Evolutionary conservation across 2,329 filamentous ascomycete genomes (phyloP), one percentile per base, ranked within the genome.

Genomic region (Gremmenia infestans): DNA sequence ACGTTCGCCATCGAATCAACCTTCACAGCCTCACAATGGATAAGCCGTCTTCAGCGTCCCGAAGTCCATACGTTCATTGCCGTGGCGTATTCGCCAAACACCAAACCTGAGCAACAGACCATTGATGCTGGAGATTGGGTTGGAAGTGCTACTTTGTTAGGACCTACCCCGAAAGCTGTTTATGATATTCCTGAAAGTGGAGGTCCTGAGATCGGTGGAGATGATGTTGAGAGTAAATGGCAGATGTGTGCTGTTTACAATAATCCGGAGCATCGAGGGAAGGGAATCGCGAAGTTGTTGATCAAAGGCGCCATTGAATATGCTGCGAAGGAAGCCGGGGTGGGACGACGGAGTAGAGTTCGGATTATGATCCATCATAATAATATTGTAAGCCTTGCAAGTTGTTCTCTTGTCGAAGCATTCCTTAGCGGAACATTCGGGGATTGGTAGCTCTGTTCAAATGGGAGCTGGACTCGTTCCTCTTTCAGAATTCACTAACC

Each of bases 1-100:
- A 71, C 68, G 3, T 70, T 70, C 46, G 68, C 62, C 3, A 58
- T 63, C 14, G 69, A 72, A 60, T 65, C 65, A 4, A 55, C 57
- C 8, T 65, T 67, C 49, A 52, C 60, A 0, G 52, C 65, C 22
- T 42, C 58, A 1, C 53, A 67, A 43, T 72, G 71, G 70, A 59
- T 64, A 3, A 39, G 58, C 11, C 65, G 63, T 5, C 54, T 72
- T 3, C 60, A 61, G 3, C 53, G 59, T 9, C 56, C 58, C 2
- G 51, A 59, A 22, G 48, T 64, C n/a, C 61, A 70, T 19, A 64
- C 64, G 8, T 71, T 72, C 52, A 63, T 71, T 15, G 70, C 69
- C 19, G 64, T 64, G 15, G 60, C 64, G 1, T 62, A 64, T 25
- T 25, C 53, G 4, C 11, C 58, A n/a, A 39, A 19, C 17, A 60